Evolutionary conservation across 208 protist species (phyloP).

Genomic region (Wallacemonas sp.): DNA sequence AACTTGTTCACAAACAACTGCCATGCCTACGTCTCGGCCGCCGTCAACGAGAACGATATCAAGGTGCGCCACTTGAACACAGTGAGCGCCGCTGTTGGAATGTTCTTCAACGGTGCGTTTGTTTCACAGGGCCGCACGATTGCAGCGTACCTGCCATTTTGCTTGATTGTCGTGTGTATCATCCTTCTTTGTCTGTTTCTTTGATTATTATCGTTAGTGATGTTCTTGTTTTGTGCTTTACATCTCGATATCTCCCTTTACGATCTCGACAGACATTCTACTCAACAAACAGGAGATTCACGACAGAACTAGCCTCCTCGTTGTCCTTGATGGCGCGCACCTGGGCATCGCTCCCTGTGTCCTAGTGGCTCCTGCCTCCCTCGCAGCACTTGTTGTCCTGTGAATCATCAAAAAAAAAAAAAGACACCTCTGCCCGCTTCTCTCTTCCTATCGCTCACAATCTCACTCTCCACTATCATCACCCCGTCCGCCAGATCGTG

Average conservation of each 20-base stretch:
- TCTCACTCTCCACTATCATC: no score
- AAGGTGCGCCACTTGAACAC: slow-evolving; percentile 36
- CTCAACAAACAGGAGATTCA: no score
- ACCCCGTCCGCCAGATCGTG: no score
- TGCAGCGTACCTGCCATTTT: slow-evolving; percentile 42
- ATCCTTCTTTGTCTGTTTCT: slow-evolving; percentile 12
- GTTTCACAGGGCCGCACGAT: slow-evolving; percentile 32
- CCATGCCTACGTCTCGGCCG: slow-evolving; percentile 72
- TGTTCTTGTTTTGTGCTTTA: background rate
- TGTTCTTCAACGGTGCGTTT: slow-evolving; percentile 60
- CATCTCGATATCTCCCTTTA: background rate
- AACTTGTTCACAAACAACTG: slow-evolving; percentile 93
- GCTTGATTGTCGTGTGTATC: slow-evolving; percentile 21
- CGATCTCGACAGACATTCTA: no score
- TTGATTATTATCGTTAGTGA: background rate
- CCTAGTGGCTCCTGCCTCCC: no score
- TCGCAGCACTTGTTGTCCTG: no score
- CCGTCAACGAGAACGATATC: slow-evolving; percentile 39
- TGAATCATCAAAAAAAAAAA: no score
- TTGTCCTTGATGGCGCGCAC: no score
- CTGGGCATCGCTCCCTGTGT: no score
- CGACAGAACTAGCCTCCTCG: no score
- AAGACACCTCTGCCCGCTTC: no score
- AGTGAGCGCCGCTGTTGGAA: slow-evolving; percentile 37
- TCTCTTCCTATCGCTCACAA: no score